Percentiles rank a stretch among this genome's conserved stretches.
These are phyloP conservation scores for Rubus parviflorus DNA, from an alignment of 306 rosid genomes.

Conservation along the genomic window DNA sequence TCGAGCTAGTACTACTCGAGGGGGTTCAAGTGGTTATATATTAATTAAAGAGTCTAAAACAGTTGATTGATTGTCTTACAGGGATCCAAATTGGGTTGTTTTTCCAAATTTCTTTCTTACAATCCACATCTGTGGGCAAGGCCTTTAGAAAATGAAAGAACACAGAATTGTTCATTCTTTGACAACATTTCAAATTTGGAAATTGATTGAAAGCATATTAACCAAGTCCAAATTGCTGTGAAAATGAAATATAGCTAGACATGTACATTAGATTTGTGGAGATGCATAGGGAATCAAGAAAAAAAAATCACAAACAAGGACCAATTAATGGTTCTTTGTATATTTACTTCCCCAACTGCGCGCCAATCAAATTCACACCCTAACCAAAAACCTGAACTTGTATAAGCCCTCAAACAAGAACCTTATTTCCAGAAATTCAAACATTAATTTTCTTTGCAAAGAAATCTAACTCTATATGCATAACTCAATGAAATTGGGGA, in stretches of 20 bases:
- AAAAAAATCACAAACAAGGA: neutral
- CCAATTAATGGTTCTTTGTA: too few species aligned
- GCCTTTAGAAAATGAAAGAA: neutral
- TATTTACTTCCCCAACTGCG: neutral
- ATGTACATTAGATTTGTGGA: neutral
- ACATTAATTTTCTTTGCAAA: neutral
- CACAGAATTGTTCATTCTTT: neutral
- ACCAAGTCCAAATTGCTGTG: neutral
- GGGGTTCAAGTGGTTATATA: neutral
- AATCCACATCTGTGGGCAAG: neutral
- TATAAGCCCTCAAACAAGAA: neutral
- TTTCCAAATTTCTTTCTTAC: neutral
- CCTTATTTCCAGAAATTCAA: neutral
- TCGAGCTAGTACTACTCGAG: neutral
- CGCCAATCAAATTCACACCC: neutral
- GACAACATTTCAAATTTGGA: neutral
- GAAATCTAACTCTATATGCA: neutral
- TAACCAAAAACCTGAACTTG: neutral
- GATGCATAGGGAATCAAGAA: neutral
- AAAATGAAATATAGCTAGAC: neutral
- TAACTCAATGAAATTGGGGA: neutral
- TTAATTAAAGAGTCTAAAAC: neutral
- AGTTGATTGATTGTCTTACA: neutral
- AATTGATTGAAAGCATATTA: neutral
- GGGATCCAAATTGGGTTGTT: neutral